Evolutionary conservation across 2,329 filamentous ascomycete species (phyloP).

Genomic region (Septoria petroselini): DNA sequence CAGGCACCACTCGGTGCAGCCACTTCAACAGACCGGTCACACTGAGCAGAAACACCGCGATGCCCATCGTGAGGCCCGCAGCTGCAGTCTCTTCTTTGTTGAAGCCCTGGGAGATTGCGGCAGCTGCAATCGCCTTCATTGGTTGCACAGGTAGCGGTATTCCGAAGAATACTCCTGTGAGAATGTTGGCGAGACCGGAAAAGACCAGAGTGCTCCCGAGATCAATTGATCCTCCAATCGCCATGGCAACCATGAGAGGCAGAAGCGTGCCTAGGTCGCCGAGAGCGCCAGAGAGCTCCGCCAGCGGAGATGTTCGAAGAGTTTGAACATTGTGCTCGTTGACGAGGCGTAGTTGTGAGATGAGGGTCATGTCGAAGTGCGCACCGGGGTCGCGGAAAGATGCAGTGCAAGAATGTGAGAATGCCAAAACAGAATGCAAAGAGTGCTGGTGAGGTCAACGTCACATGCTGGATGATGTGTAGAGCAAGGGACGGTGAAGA

Average conservation of each 20-base stretch:
- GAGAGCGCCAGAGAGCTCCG: conserved; percentile 83
- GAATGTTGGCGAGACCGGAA: conserved; percentile 80
- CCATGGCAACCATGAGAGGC: conserved; percentile 82
- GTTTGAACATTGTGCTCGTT: conserved; percentile 54
- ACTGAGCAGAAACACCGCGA: conserved; percentile 71
- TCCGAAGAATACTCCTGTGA: conserved; percentile 78
- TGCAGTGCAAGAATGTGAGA: conserved; percentile 1
- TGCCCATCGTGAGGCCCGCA: conserved; percentile 75
- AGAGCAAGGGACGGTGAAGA: conserved; percentile 10
- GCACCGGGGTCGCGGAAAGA: not conserved
- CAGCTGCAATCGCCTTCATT: conserved; percentile 84
- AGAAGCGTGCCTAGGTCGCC: conserved; percentile 88
- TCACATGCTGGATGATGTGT: not conserved
- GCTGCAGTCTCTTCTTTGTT: conserved; percentile 70
- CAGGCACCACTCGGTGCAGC: conserved; percentile 71
- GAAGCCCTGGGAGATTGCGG: conserved; percentile 71
- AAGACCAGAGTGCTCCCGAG: conserved; percentile 83
- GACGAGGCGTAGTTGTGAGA: conserved; percentile 30
- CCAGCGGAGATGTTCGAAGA: conserved; percentile 55
- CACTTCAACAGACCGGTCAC: conserved; percentile 73
- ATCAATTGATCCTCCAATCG: conserved; percentile 72
- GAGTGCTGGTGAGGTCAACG: conserved; percentile 3
- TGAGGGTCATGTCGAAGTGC: conserved; percentile 14
- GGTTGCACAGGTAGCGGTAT: conserved; percentile 90
- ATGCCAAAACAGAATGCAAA: too few species aligned